phyloP scores from a whole-genome alignment of 1,139 yeast genomes.

The Kazachstania sp. region DNA sequence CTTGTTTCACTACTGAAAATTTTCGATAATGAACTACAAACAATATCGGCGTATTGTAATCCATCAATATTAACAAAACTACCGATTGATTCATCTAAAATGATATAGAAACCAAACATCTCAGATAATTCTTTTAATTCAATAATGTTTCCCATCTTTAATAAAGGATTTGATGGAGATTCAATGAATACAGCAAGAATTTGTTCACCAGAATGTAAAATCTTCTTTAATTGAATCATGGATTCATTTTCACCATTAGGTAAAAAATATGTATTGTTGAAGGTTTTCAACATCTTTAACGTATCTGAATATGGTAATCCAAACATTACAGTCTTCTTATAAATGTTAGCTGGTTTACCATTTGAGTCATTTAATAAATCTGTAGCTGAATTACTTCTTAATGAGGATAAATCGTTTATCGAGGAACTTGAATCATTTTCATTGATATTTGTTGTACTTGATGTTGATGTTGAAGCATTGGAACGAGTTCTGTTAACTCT shows the following conservation, averaged over 20 bases:
- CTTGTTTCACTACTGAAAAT: conserved; percentile 61
- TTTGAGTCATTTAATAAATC: neutral
- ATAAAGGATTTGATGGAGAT: conserved; percentile 86
- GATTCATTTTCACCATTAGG: conserved; percentile 78
- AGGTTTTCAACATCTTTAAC: conserved; percentile 69
- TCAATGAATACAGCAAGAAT: conserved; percentile 75
- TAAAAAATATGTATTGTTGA: conserved; percentile 80
- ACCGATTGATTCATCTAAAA: conserved; percentile 91
- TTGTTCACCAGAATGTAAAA: conserved; percentile 53
- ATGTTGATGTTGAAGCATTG: neutral
- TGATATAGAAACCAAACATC: conserved; percentile 63
- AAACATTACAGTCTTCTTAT: conserved; percentile 72
- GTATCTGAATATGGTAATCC: conserved; percentile 97
- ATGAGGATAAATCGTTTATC: neutral
- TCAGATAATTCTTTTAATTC: conserved; percentile 59
- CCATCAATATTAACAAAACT: conserved; percentile 80
- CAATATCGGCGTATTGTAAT: conserved; percentile 73
- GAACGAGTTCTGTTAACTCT: conserved; percentile 20
- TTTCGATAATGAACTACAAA: conserved; percentile 81
- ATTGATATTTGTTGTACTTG: neutral
- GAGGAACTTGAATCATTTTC: neutral
- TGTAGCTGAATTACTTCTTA: neutral
- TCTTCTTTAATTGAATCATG: conserved; percentile 52
- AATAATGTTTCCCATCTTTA: conserved; percentile 70
- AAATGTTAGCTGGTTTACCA: conserved; percentile 17